Conservation (phyloP, 805 yeast genomes). For the Cyberlindnera bimundalis region DNA sequence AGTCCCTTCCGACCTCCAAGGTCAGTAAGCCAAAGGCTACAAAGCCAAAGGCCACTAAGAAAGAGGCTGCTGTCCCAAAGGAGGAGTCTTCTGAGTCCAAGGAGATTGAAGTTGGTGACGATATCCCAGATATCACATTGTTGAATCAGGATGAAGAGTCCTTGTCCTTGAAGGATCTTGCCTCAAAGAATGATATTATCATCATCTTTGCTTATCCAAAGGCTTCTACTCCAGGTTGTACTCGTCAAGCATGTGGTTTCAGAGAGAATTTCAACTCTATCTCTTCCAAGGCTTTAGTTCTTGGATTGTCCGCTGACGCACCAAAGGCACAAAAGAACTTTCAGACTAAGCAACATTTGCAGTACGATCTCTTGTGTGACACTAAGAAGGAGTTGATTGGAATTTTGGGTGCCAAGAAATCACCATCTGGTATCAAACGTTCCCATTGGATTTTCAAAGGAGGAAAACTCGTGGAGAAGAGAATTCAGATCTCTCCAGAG, state of each 20-base stretch:
- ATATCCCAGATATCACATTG: constrained; percentile 61
- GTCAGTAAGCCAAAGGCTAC: constrained; percentile 23
- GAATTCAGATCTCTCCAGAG: constrained; percentile 47
- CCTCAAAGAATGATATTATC: constrained; percentile 40
- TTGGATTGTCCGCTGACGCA: constrained; percentile 83
- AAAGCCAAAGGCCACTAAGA: constrained; percentile 1
- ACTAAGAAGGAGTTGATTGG: constrained; percentile 67
- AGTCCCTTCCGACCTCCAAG: constrained; percentile 18
- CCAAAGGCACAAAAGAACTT: constrained; percentile 75
- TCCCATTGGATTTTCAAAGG: constrained; percentile 90
- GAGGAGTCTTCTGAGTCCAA: constrained; percentile 1
- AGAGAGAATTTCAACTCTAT: constrained; percentile 60
- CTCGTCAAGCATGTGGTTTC: constrained; percentile 90
- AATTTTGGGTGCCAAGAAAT: constrained; percentile 77
- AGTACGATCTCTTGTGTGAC: constrained; percentile 74
- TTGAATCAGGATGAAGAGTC: constrained; percentile 67
- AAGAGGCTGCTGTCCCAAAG: background rate
- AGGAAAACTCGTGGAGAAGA: constrained; percentile 54
- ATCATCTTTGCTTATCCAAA: constrained; percentile 78
- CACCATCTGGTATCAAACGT: constrained; percentile 72
- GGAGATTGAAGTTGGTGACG: constrained; percentile 52
- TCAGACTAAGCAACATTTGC: constrained; percentile 66
- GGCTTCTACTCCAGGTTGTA: constrained; percentile 96
- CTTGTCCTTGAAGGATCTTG: constrained; percentile 44
- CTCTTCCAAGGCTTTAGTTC: constrained; percentile 53